A percentile compares a stretch with the other conserved stretches of the same genome.
phyloP scores from a whole-genome alignment of 768 basidiomycete genomes.

The Sporobolomyces phaffii region DNA sequence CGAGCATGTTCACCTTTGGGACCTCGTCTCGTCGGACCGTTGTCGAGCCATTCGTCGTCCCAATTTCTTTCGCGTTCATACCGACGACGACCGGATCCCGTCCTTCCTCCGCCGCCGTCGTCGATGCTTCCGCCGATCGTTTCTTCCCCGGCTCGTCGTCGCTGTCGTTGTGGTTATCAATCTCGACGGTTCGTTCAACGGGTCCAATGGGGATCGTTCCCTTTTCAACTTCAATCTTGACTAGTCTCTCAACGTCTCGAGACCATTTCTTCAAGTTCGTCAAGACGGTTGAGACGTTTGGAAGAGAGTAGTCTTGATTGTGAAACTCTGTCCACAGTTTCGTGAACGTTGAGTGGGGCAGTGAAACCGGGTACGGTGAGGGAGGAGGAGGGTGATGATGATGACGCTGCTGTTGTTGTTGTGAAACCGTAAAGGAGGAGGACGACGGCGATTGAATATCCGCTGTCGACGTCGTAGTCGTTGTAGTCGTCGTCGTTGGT shows the following conservation, averaged over 20 bases:
- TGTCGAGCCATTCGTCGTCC: too few relatives aligned
- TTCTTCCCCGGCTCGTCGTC: background rate
- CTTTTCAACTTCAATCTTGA: background rate
- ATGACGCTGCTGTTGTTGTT: constrained; percentile 38
- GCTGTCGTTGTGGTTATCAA: background rate
- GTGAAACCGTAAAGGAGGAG: too few relatives aligned
- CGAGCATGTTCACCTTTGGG: constrained; percentile 29
- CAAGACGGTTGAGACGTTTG: background rate
- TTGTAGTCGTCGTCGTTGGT: too few relatives aligned
- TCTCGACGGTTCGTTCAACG: background rate
- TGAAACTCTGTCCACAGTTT: constrained; percentile 41
- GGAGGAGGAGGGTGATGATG: background rate
- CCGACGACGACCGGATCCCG: too few relatives aligned
- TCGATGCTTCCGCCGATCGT: background rate
- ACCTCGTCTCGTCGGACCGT: too few relatives aligned
- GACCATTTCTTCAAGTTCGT: background rate
- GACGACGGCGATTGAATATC: too few relatives aligned
- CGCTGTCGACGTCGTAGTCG: too few relatives aligned
- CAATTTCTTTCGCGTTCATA: too few relatives aligned
- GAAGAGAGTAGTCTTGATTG: constrained; percentile 39
- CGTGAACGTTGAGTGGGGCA: constrained; percentile 30
- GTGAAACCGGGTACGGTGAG: background rate
- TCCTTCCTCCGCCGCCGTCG: too few relatives aligned
- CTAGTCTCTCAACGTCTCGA: constrained; percentile 2
- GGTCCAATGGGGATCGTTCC: too few relatives aligned